These are phyloP conservation scores for Cytidiella melzeri DNA, from an alignment of 768 basidiomycete genomes.

Conservation along the genomic window DNA sequence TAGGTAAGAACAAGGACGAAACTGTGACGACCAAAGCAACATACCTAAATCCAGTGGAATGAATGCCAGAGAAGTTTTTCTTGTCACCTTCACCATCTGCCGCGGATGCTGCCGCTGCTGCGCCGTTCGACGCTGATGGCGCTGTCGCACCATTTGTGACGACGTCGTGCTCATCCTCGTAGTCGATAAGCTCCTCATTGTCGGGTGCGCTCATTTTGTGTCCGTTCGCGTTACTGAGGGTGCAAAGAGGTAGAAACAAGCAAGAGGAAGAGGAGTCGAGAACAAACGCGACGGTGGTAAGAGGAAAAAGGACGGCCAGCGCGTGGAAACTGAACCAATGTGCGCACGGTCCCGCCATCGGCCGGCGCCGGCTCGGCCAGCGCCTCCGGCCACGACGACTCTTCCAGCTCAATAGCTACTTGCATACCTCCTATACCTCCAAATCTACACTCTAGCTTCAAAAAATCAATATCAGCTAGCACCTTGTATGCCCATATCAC, in stretches of 20 bases:
- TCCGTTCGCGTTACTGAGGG: slow-evolving; percentile 22
- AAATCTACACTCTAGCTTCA: too few relatives aligned
- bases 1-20: slow-evolving; percentile 16
- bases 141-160: slow-evolving; percentile 51
- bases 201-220: slow-evolving; percentile 70
- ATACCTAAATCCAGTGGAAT: slow-evolving; percentile 98
- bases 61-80: slow-evolving; percentile 99
- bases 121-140: slow-evolving; percentile 41
- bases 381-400: too few relatives aligned
- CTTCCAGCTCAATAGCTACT: too few relatives aligned
- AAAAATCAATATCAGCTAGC: too few relatives aligned
- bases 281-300: slow-evolving; percentile 19
- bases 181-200: slow-evolving; percentile 91
- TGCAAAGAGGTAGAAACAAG: slow-evolving; percentile 23
- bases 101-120: slow-evolving; percentile 40
- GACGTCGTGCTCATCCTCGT: slow-evolving; percentile 86
- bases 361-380: slow-evolving; percentile 8
- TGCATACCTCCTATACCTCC: too few relatives aligned
- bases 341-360: slow-evolving; percentile 11
- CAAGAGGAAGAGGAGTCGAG: slow-evolving; percentile 12
- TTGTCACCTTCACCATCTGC: slow-evolving; percentile 74
- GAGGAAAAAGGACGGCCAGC: slow-evolving; percentile 21
- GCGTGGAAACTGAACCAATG: slow-evolving; percentile 12
- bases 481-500: too few relatives aligned
- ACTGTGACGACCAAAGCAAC: slow-evolving; percentile 18